Percentiles rank a stretch among this genome's conserved stretches.
Conservation (phyloP, 441 rosid genomes). For the Euphorbia celastroides region DNA sequence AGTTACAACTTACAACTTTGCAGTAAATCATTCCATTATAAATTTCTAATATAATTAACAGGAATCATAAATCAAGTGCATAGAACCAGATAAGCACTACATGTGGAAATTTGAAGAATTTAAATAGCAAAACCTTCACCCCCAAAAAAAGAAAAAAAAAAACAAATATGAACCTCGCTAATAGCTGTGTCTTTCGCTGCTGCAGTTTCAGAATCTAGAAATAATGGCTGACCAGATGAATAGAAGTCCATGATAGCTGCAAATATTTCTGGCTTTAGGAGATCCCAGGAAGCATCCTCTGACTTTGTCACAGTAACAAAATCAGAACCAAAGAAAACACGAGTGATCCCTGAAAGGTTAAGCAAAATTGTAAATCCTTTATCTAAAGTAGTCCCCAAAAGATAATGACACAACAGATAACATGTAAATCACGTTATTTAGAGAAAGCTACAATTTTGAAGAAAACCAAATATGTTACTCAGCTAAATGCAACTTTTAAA, state of each 20-base stretch:
- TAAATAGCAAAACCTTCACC: not conserved
- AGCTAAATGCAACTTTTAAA: not conserved
- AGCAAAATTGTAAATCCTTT: not conserved
- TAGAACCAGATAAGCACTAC: not conserved
- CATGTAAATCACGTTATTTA: not conserved
- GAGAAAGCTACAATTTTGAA: not conserved
- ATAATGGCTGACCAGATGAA: constrained; percentile 78
- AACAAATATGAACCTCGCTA: constrained; percentile 44
- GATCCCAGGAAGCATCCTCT: constrained; percentile 78
- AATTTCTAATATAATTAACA: too few relatives aligned
- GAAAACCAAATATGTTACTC: not conserved
- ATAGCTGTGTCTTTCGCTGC: constrained; percentile 87
- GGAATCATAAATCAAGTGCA: not conserved
- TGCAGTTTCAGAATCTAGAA: constrained; percentile 60
- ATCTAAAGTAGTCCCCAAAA: not conserved
- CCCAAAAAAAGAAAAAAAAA: constrained; percentile 8
- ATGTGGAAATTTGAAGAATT: not conserved
- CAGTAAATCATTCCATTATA: not conserved
- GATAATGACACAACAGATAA: not conserved
- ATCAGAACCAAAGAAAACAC: constrained; percentile 91
- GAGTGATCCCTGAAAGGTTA: constrained; percentile 44
- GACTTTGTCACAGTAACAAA: constrained; percentile 90
- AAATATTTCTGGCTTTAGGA: constrained; percentile 82
- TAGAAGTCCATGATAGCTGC: constrained; percentile 93
- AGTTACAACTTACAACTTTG: not conserved